phyloP scores from a whole-genome alignment of 1,284 basidiomycete genomes.

The Agaricales sp. region DNA sequence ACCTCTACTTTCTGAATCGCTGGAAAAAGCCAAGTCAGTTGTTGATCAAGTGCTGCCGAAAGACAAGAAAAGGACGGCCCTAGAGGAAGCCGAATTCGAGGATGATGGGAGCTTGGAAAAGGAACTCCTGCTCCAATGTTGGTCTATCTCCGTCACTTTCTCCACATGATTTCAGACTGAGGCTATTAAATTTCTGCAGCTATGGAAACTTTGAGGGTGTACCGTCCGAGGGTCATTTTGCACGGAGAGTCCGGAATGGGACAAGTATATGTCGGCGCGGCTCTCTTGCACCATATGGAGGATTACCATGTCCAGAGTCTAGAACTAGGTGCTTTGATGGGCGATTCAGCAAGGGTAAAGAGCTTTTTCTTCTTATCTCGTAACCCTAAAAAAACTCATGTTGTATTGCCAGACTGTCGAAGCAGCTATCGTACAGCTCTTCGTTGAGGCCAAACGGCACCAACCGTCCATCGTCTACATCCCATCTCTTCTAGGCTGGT shows the following conservation, averaged over 20 bases:
- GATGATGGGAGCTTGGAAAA: conserved; percentile 73
- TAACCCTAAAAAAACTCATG: too few relatives aligned
- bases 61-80: conserved; percentile 64
- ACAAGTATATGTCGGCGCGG: conserved; percentile 83
- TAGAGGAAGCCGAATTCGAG: conserved; percentile 93
- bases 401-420: conserved; percentile 64
- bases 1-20: conserved; percentile 61
- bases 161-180: conserved; percentile 7
- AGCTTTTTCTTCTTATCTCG: not conserved
- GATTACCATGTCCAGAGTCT: conserved; percentile 93
- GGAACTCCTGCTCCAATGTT: conserved; percentile 82
- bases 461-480: conserved; percentile 96
- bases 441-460: conserved; percentile 94
- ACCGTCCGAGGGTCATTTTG: conserved; percentile 83
- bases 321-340: conserved; percentile 82
- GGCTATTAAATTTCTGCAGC: conserved; percentile 34
- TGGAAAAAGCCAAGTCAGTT: conserved; percentile 64
- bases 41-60: conserved; percentile 65
- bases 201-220: conserved; percentile 85
- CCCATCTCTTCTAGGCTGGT: conserved; percentile 85
- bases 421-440: conserved; percentile 91
- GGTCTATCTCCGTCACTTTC: conserved; percentile 16
- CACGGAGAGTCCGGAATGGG: conserved; percentile 85
- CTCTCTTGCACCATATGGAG: conserved; percentile 88
- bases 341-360: conserved; percentile 80